Evolutionary conservation across 148 eudicot species (phyloP), one percentile per base, ranked within the genome.

Genomic region (Linanthus parryae): DNA sequence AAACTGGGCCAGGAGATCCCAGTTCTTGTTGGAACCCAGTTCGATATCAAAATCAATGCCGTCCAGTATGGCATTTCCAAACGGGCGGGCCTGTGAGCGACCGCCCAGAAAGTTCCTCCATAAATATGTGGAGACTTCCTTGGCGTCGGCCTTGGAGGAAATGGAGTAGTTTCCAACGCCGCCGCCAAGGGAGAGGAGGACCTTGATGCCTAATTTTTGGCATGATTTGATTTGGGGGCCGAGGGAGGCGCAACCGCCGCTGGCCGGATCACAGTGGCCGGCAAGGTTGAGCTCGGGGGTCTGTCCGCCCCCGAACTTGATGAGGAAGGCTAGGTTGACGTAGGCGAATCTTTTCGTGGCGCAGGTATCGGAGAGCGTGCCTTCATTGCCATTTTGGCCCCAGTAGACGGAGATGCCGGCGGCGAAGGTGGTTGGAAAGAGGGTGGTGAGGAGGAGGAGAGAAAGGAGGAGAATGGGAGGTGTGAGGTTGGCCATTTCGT

Each of bases 361-460:
- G 40, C 92, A 88, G 18, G 96, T 68, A 0, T 68, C 44, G 21
- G 65, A 28, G 19, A 88, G 47, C 37, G 70, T 68, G 21, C 79
- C 88, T 37, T 81, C 96, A 35, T 59, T 44, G 29, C 71, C 73
- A 45, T 78, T 74, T 53, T 88, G 92, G 62, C 96, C 96, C 96
- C 96, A 81, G 57, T 88, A 88, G 22, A 73, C 52, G 31, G 81
- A 71, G 38, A 88, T 79, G 19, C 80, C 77, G 2, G 77, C 78
- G 36, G 59, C 62, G 16, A 27, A 21, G 39, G 70, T 44, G 39
- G 44, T 31, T 11, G 4, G 56, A 29, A 39, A 26, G 19, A 30
- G n/a, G 25, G 49, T 4, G 54, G 1, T 5, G 48, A 26, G 11
- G 69, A n/a, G 22, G 57, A 39, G n/a, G 67, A 15, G 52, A 60